Conservation (phyloP, 176 grass and related monocot species). For the Alopecurus myosuroides region DNA sequence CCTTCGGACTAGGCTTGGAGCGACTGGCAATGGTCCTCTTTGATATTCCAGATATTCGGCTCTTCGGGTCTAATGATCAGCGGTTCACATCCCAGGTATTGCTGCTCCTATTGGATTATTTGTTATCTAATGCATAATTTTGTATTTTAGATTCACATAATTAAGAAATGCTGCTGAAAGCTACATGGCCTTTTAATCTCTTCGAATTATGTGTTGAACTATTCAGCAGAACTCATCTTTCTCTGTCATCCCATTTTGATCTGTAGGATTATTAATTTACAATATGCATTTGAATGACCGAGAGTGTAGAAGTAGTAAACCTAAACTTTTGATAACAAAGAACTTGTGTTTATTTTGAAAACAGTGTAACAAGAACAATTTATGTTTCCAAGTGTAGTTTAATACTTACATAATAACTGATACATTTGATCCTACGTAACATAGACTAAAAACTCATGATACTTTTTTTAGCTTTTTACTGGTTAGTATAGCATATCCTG, state of each 20-base stretch:
- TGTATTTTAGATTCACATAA: background rate
- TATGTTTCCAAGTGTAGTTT: background rate
- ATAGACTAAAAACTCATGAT: background rate
- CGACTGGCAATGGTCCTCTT: too few relatives aligned
- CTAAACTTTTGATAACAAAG: background rate
- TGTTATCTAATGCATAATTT: background rate
- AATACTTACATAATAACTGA: background rate
- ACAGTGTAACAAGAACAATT: background rate
- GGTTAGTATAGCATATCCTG: background rate
- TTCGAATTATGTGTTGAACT: too few relatives aligned
- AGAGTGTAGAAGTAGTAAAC: too few relatives aligned
- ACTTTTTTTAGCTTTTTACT: background rate
- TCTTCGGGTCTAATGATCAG: too few relatives aligned
- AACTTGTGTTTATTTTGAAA: background rate
- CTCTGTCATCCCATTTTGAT: too few relatives aligned
- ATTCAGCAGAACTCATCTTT: too few relatives aligned
- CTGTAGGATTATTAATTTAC: too few relatives aligned
- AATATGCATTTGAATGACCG: too few relatives aligned
- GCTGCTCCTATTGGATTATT: conserved; percentile 1
- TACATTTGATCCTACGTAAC: background rate
- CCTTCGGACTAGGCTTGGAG: too few relatives aligned
- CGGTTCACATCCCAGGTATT: too few relatives aligned
- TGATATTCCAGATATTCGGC: too few relatives aligned
- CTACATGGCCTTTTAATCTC: background rate
- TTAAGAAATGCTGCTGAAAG: background rate